These are phyloP conservation scores for Metahyphopichia silvanorum DNA, from an alignment of 805 yeast genomes.

Conservation along the genomic window DNA sequence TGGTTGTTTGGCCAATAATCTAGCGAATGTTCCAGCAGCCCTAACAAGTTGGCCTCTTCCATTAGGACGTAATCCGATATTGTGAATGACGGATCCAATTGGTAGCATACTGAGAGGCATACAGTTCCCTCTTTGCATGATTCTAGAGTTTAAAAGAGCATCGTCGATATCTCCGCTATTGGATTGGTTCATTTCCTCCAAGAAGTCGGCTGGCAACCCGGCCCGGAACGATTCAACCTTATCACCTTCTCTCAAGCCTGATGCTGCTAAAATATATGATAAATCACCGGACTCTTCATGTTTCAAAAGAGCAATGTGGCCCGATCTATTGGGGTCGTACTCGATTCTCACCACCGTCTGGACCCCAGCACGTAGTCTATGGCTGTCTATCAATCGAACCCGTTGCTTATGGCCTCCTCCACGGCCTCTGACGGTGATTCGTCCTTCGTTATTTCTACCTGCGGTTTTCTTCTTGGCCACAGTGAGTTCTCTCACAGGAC, in stretches of 20 bases:
- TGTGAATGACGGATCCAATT: constrained; percentile 87
- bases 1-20: constrained; percentile 75
- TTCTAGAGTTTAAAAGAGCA: constrained; percentile 80
- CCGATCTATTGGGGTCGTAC: constrained; percentile 91
- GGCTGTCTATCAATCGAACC: constrained; percentile 75
- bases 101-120: constrained; percentile 91
- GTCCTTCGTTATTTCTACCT: constrained; percentile 88
- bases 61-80: constrained; percentile 68
- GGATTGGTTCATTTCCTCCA: constrained; percentile 61
- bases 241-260: constrained; percentile 92
- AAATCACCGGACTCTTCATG: constrained; percentile 58
- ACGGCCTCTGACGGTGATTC: constrained; percentile 87
- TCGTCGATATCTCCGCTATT: constrained; percentile 86
- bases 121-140: constrained; percentile 92
- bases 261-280: constrained; percentile 85
- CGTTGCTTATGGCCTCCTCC: constrained; percentile 97
- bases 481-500: constrained; percentile 76
- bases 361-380: constrained; percentile 62
- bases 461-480: constrained; percentile 65
- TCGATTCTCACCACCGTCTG: constrained; percentile 86
- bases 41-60: constrained; percentile 87
- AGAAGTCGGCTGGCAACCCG: constrained; percentile 78
- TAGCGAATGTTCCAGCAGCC: constrained; percentile 92
- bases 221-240: constrained; percentile 80
- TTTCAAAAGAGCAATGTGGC: constrained; percentile 85